phyloP scores from a whole-genome alignment of 305 asterid genomes.

The Nicotiana rustica region DNA sequence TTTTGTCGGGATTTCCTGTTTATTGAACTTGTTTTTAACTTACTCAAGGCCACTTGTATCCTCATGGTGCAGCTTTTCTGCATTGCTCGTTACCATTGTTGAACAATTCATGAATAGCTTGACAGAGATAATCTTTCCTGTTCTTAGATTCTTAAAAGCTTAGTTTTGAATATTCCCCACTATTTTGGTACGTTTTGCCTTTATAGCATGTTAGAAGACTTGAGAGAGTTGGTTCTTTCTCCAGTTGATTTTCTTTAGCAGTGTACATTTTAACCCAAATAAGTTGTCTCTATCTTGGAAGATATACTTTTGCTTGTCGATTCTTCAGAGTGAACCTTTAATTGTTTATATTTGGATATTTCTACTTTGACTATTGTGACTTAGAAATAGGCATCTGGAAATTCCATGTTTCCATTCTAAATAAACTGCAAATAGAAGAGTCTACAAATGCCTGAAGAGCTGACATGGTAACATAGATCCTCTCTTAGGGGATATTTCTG shows the following conservation, averaged over 20 bases:
- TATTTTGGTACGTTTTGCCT: neutral
- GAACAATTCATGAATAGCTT: slow-evolving; percentile 22
- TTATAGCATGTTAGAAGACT: slow-evolving; percentile 2
- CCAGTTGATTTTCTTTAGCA: neutral
- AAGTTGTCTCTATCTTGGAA: slow-evolving; percentile 5
- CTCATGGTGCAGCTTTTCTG: slow-evolving; percentile 18
- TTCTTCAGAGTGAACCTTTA: neutral
- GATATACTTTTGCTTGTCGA: neutral
- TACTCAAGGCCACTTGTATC: neutral
- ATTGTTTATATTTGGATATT: neutral
- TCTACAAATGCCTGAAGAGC: neutral
- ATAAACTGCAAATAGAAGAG: neutral
- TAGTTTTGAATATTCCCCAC: slow-evolving; percentile 4
- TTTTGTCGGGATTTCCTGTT: slow-evolving; percentile 8
- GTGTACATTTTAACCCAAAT: slow-evolving; percentile 5
- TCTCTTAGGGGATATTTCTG: neutral
- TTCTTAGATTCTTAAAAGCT: neutral
- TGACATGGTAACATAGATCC: neutral
- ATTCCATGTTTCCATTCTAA: neutral
- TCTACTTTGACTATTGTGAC: neutral
- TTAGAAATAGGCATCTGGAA: neutral
- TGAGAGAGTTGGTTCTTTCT: neutral
- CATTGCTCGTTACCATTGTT: neutral
- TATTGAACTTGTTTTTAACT: neutral
- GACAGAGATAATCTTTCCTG: slow-evolving; percentile 5